Evolutionary conservation across 495 filamentous ascomycete genomes (phyloP), one percentile per base, ranked within the genome.

Genomic region (Aspergillus avenaceus): DNA sequence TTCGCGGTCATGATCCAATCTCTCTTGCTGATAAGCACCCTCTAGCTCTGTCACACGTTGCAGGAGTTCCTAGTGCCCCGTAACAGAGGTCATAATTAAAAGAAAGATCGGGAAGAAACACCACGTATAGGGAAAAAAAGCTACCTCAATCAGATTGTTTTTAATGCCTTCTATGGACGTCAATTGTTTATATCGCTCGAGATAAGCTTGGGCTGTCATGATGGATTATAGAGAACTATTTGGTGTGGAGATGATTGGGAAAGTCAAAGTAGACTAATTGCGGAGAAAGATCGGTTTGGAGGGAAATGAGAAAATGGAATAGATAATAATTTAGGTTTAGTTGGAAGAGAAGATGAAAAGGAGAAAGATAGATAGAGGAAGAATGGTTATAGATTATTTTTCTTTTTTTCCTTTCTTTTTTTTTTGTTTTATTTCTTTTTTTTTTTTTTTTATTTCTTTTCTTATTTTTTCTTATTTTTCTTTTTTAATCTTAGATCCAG

Each of bases 71-170:
- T 78, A 57, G 44, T 28, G 41, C 50, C 47, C 42, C 44, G 28
- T 24, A 27, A 43, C 6, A n/a, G 34, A 40, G 19, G 34, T 49
- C 32, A 54, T 52, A 26, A 38, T 6, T 5, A 47, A 25, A 5
- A 41, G 36, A 23, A 22, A 12, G 26, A 6, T 8, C 26, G 14
- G 26, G n/a, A n/a, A 41, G 4, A 28, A 46, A 36, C 19, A 45
- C 22, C 32, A 44, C 48, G 36, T 31, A 38, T 13, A n/a, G 53
- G 42, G 38, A 23, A n/a, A n/a, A n/a, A n/a, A n/a, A 49, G 42
- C 49, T 67, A 79, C 77, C 64, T 78, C 73, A 50, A 81, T 79
- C 23, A 81, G 66, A 47, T 69, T 69, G 54, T 80, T 74, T 62
- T 80, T 81, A 47, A 70, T 67, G 41, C 78, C 62, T 52, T 81